A percentile compares a stretch with the other conserved stretches of the same genome.
Conservation (phyloP, 1,139 yeast genomes). For the Chernovozyma sophiae-reginae region DNA sequence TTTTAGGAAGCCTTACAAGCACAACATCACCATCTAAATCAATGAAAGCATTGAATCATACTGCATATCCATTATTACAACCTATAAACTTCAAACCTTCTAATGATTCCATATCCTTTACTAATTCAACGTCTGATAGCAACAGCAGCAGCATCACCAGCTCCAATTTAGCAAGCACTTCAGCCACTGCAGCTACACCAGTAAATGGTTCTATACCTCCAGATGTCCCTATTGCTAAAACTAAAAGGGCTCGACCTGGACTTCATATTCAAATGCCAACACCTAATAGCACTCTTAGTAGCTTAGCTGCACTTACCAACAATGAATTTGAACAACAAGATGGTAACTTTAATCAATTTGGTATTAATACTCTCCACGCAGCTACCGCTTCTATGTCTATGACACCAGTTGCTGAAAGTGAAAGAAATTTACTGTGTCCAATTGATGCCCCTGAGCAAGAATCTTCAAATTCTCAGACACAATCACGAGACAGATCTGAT, state of each 20-base stretch:
- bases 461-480: background rate
- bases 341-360: slow-evolving; percentile 55
- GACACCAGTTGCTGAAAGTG: slow-evolving; percentile 75
- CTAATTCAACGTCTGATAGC: background rate
- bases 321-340: slow-evolving; percentile 18
- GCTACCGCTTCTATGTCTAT: slow-evolving; percentile 54
- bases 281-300: slow-evolving; percentile 33
- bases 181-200: slow-evolving; percentile 3
- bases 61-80: slow-evolving; percentile 49
- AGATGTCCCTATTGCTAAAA: slow-evolving; percentile 7
- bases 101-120: background rate
- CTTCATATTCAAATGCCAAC: slow-evolving; percentile 49
- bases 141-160: slow-evolving; percentile 3
- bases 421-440: slow-evolving; percentile 5
- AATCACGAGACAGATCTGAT: slow-evolving; percentile 5
- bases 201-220: slow-evolving; percentile 8
- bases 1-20: slow-evolving; percentile 14
- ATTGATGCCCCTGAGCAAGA: background rate
- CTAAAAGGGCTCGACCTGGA: slow-evolving; percentile 32
- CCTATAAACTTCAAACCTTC: slow-evolving; percentile 50
- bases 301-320: slow-evolving; percentile 35
- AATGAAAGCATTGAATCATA: slow-evolving; percentile 51
- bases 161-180: slow-evolving; percentile 1
- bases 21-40: slow-evolving; percentile 45
- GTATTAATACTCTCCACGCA: slow-evolving; percentile 52